phyloP scores from a whole-genome alignment of 768 basidiomycete species.

The Boletus rubescentipes region DNA sequence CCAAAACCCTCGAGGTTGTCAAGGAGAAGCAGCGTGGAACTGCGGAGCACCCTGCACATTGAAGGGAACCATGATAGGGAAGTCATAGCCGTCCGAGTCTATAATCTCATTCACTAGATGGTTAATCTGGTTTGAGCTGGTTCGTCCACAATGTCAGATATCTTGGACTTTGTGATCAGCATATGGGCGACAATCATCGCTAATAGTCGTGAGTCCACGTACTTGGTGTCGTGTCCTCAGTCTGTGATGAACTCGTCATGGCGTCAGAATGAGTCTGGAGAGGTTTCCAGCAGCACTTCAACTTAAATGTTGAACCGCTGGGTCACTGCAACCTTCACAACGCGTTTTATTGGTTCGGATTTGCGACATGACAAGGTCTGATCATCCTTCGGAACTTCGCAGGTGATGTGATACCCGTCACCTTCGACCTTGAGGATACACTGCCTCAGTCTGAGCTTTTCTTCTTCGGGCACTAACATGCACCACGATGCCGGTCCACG shows the following conservation, averaged over 20 bases:
- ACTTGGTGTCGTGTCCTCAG: not conserved
- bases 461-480: constrained; percentile 5
- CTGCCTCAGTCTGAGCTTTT: constrained; percentile 6
- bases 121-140: constrained; percentile 1
- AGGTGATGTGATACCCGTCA: not conserved
- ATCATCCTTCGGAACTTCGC: not conserved
- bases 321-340: not conserved
- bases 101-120: constrained; percentile 2
- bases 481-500: not conserved
- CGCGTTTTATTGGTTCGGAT: not conserved
- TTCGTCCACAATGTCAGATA: not conserved
- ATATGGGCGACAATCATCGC: not conserved
- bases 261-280: not conserved
- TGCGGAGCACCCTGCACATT: constrained; percentile 20
- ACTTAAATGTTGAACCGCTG: not conserved
- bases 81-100: constrained; percentile 10
- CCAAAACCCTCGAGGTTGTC: constrained; percentile 19
- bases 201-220: not conserved
- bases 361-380: not conserved
- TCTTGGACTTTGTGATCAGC: not conserved
- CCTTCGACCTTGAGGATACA: constrained; percentile 5
- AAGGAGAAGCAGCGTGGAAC: constrained; percentile 20
- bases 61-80: constrained; percentile 8
- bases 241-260: not conserved
- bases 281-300: not conserved